These are phyloP conservation scores for Geotrichum klebahnii DNA, from an alignment of 1,139 yeast species.

Conservation along the genomic window DNA sequence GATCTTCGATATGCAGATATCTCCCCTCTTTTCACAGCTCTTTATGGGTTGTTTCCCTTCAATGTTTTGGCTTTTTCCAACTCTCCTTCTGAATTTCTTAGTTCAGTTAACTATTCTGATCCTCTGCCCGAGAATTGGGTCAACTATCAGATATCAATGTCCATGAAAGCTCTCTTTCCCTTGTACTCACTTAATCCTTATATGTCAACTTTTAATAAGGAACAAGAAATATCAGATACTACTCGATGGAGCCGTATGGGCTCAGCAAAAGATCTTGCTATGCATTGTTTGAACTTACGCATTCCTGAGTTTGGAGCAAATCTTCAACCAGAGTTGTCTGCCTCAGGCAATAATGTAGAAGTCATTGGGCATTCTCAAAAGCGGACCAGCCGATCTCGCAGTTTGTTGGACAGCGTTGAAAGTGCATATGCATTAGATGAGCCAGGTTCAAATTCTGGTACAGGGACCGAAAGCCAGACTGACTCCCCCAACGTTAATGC, in stretches of 20 bases:
- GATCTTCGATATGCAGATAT: constrained; percentile 30
- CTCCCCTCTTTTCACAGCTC: constrained; percentile 43
- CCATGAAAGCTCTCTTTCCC: constrained; percentile 12
- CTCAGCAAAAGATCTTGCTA: constrained; percentile 12
- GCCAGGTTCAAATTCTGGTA: not conserved
- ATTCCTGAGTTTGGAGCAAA: not conserved
- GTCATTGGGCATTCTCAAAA: not conserved
- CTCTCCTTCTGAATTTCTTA: constrained; percentile 38
- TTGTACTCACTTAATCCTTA: constrained; percentile 17
- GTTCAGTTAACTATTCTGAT: not conserved
- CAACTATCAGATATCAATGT: constrained; percentile 6
- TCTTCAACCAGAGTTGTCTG: not conserved
- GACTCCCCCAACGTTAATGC: not conserved
- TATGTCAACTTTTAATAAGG: constrained; percentile 9
- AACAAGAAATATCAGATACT: constrained; percentile 12
- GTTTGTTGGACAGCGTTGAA: not conserved
- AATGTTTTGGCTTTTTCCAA: constrained; percentile 47
- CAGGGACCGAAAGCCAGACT: not conserved
- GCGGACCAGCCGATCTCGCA: not conserved
- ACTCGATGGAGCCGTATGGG: constrained; percentile 6
- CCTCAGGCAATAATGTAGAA: not conserved
- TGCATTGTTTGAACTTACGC: constrained; percentile 14
- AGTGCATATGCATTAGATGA: not conserved
- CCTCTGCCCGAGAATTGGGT: constrained; percentile 17
- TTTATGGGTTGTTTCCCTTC: constrained; percentile 62